Percentiles rank a stretch among this genome's conserved stretches.
These are phyloP conservation scores for Lagenidium giganteum DNA, from an alignment of 352 stramenopile genomes.

Conservation along the genomic window DNA sequence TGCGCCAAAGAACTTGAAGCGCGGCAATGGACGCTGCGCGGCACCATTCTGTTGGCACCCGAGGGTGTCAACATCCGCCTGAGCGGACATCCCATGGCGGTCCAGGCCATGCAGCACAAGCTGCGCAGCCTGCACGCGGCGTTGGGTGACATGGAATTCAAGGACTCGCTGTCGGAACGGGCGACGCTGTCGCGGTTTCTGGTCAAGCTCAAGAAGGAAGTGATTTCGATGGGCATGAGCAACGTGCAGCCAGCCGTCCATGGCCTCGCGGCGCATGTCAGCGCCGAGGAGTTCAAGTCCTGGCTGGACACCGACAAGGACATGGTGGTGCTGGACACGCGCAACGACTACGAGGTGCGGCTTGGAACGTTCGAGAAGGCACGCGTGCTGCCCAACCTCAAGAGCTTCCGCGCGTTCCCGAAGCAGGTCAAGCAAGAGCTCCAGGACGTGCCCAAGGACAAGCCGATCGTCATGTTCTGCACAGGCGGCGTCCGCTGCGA, in stretches of 20 bases:
- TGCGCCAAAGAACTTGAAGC: slow-evolving; percentile 5
- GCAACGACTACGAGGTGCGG: slow-evolving; percentile 76
- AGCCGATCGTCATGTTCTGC: slow-evolving; percentile 79
- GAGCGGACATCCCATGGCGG: slow-evolving; percentile 32
- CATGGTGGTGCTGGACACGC: slow-evolving; percentile 66
- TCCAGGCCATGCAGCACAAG: slow-evolving; percentile 40
- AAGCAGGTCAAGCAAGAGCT: slow-evolving; percentile 28
- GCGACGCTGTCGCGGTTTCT: slow-evolving; percentile 64
- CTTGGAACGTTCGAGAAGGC: slow-evolving; percentile 71
- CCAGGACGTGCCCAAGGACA: slow-evolving; percentile 52
- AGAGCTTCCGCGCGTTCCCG: slow-evolving; percentile 65
- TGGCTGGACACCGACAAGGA: slow-evolving; percentile 66
- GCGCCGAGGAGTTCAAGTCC: slow-evolving; percentile 53
- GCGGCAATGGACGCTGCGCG: slow-evolving; percentile 28
- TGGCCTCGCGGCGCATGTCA: slow-evolving; percentile 52
- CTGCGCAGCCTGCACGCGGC: slow-evolving; percentile 32
- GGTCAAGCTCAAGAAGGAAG: slow-evolving; percentile 71
- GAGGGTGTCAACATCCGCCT: slow-evolving; percentile 72
- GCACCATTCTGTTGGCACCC: slow-evolving; percentile 57
- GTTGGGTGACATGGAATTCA: slow-evolving; percentile 49
- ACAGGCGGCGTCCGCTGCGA: slow-evolving; percentile 71
- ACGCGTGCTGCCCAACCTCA: slow-evolving; percentile 61
- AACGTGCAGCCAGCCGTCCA: slow-evolving; percentile 35
- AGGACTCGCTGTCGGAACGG: slow-evolving; percentile 49
- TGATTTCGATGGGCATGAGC: slow-evolving; percentile 65